Base-by-base conservation (phyloP, 2,329 filamentous ascomycete species). In the Penicillium occitanis region DNA sequence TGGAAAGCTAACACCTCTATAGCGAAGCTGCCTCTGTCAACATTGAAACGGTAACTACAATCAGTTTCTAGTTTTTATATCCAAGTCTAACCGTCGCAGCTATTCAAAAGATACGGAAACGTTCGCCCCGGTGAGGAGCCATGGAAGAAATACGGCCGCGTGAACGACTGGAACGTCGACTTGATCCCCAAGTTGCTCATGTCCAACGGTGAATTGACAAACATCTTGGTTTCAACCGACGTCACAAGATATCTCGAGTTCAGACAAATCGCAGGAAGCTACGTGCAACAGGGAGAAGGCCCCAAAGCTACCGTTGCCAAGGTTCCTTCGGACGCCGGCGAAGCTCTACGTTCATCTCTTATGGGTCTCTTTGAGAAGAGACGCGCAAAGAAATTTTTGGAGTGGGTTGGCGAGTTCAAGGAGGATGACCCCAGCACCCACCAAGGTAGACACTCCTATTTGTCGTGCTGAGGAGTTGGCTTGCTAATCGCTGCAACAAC, bases 141-240 rank as follows among this genome's bases (percentile, higher is more conserved):
- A 71, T 98, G 95, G 95, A 94, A 96, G 85, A 93, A 97, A 82
- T 98, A 97, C 80, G 94, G 94, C 74, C 91, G 95, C 68, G 85
- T 89, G 78, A 97, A 97, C 83, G 94, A 98, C 86, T 99, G 95
- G 95, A 98, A 97, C 85, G 96, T 99, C 81, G 96, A 99, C 78
- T 87, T 99, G 68, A 93, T 99, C 59, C 94, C 95, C 72, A 99
- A 99, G 86, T 90, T 99, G 75, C 88, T 99, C 80, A 98, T 99
- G 93, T 93, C 94, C 68, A 97, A 96, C 70, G 95, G 95, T 80
- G 94, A 99, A 83, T 86, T 99, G 77, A 98, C 94, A 79, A 98
- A 98, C 83, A 97, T 99, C 76, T 89, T 99, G 77, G 93, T 97
- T 70, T 97, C 93, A 61, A 98, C 94, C 81, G 93, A 97, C 73